These are phyloP conservation scores for Krasilnikovozyma curviuscula DNA, from an alignment of 768 basidiomycete genomes.

Conservation along the genomic window DNA sequence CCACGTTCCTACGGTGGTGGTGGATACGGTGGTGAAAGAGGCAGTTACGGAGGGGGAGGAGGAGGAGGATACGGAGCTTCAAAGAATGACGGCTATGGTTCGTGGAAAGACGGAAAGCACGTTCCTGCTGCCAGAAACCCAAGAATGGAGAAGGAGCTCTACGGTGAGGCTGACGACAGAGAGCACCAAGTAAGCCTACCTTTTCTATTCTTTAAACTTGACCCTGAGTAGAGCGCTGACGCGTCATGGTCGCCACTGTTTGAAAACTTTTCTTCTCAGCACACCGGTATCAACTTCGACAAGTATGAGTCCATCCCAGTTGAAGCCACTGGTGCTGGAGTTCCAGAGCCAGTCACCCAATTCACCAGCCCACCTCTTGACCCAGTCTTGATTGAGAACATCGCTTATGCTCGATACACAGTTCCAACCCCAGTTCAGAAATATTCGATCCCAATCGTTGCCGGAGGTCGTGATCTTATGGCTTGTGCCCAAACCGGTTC, in stretches of 20 bases:
- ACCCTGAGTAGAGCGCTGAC: too few relatives aligned
- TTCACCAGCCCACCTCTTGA: slow-evolving; percentile 84
- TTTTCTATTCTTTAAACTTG: too few relatives aligned
- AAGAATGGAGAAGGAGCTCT: slow-evolving; percentile 89
- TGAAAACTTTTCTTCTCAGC: slow-evolving; percentile 31
- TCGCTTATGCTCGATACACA: slow-evolving; percentile 73
- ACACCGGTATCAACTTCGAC: slow-evolving; percentile 98
- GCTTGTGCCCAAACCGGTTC: slow-evolving; percentile 70
- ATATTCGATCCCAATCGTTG: slow-evolving; percentile 97
- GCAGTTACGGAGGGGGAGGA: slow-evolving; percentile 18
- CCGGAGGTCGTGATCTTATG: slow-evolving; percentile 39
- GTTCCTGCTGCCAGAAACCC: slow-evolving; percentile 61
- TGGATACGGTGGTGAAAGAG: slow-evolving; percentile 21
- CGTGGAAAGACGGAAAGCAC: slow-evolving; percentile 80
- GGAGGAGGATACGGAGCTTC: slow-evolving; percentile 10
- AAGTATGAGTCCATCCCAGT: slow-evolving; percentile 99
- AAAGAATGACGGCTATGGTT: slow-evolving; percentile 35
- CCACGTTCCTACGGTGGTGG: slow-evolving; percentile 18
- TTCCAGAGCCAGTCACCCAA: slow-evolving; percentile 78
- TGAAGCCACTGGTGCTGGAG: slow-evolving; percentile 87
- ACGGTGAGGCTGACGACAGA: slow-evolving; percentile 60
- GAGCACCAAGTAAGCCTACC: slow-evolving; percentile 20
- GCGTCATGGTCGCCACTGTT: too few relatives aligned
- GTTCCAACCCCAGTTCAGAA: slow-evolving; percentile 98
- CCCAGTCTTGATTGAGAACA: slow-evolving; percentile 85